Evolutionary conservation across 202 grass and related monocot genomes (phyloP).

Genomic region (Panicum virgatum): DNA sequence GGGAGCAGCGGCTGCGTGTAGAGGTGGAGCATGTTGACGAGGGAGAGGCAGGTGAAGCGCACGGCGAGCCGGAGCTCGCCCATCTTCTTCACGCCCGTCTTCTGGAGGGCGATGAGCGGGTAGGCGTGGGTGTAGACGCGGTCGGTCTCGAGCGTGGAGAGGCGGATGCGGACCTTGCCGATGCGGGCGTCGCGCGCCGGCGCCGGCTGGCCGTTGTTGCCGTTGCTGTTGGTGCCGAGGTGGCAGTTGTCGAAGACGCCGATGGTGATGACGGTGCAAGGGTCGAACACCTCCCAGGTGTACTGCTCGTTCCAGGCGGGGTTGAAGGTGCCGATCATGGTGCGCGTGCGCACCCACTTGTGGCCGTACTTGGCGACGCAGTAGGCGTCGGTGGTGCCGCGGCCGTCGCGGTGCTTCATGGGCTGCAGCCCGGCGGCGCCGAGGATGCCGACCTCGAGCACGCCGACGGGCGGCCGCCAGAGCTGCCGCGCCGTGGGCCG

Average conservation of each 20-base stretch:
- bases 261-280: slow-evolving; percentile 89
- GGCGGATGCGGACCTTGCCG: slow-evolving; percentile 83
- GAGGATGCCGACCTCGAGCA: slow-evolving; percentile 89
- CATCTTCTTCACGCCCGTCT: slow-evolving; percentile 91
- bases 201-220: slow-evolving; percentile 1
- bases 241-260: slow-evolving; percentile 95
- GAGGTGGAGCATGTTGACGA: slow-evolving; percentile 83
- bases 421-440: slow-evolving; percentile 66
- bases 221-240: slow-evolving; percentile 41
- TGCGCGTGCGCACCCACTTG: slow-evolving; percentile 96
- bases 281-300: slow-evolving; percentile 97
- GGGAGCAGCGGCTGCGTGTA: slow-evolving; percentile 86
- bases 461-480: slow-evolving; percentile 72
- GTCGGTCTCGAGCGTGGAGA: slow-evolving; percentile 85
- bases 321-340: slow-evolving; percentile 64
- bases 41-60: slow-evolving; percentile 79
- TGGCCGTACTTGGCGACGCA: slow-evolving; percentile 95
- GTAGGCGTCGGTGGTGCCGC: slow-evolving; percentile 77
- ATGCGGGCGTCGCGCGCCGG: slow-evolving; percentile 58
- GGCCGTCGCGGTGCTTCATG: slow-evolving; percentile 75
- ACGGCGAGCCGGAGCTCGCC: slow-evolving; percentile 84
- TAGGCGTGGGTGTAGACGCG: slow-evolving; percentile 88
- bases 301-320: slow-evolving; percentile 95
- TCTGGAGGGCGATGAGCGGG: slow-evolving; percentile 68
- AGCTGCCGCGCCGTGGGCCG: slow-evolving; percentile 83